Evolutionary conservation across 2,329 filamentous ascomycete species (phyloP), one percentile per base, ranked within the genome.

Genomic region (Taxawa tesnikishii): DNA sequence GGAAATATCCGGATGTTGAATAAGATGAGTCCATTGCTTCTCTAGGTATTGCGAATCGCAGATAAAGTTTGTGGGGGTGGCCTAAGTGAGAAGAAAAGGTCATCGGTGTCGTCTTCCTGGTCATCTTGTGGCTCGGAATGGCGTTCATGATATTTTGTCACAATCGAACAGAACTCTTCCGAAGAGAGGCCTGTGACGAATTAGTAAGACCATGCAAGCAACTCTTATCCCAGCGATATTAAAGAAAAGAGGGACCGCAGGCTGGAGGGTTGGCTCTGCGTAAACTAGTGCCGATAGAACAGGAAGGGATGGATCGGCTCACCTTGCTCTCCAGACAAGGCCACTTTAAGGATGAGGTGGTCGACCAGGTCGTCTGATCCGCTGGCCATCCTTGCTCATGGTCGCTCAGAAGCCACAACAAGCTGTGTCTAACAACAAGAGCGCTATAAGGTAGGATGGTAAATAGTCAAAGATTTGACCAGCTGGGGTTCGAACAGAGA

Each of bases 291-390:
- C 19, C 8, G 19, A 23, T 8, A 23, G 19, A 2, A 8, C n/a
- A 16, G 36, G 19, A 29, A 38, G 16, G 34, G 16, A 38, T 29
- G 26, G 31, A 10, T 7, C 34, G 32, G 59, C 68, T 45, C 58
- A 75, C 73, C 73, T 61, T 65, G 58, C 32, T 62, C 60, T 41
- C 72, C 71, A 42, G 63, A 64, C 28, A 75, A 59, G 15, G 72
- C 72, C 49, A 77, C 65, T 51, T 73, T 67, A 38, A 66, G 63
- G 29, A 76, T 56, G 34, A 77, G 47, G 52, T 63, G 68, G 46
- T 74, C 63, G 39, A 76, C 60, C 41, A 78, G 53, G 30, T 66
- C 61, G 47, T 73, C 70, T 38, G 73, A 56, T 33, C 65, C 66
- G 37, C 54, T 57, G 32, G 56, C 59, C 65, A 68, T 68, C 19